A percentile compares a stretch with the other conserved stretches of the same genome.
Evolutionary conservation across 345 rosid genomes (phyloP).

Genomic region (Gossypium ekmanianum): DNA sequence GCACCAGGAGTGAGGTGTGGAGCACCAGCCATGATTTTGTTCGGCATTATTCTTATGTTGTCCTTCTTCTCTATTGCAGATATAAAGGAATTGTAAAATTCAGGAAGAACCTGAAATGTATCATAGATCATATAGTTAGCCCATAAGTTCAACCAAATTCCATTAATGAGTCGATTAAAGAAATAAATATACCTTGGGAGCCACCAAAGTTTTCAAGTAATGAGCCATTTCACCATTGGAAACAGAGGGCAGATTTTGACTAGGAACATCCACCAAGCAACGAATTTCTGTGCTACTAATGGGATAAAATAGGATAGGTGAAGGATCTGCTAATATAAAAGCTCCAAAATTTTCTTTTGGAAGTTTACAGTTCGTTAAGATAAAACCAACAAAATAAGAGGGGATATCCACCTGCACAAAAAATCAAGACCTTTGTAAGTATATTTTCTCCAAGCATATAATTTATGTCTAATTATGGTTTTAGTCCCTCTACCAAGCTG

Average conservation of each 20-base stretch:
- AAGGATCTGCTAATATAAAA: constrained; percentile 53
- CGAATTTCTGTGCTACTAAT: constrained; percentile 38
- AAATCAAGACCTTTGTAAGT: background rate
- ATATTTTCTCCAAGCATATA: no score
- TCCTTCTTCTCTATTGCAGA: constrained; percentile 41
- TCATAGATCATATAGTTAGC: background rate
- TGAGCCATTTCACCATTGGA: constrained; percentile 63
- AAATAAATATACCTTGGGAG: constrained; percentile 32
- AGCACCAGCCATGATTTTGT: constrained; percentile 48
- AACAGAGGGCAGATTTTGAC: constrained; percentile 57
- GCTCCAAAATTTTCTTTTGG: constrained; percentile 52
- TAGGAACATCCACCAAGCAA: constrained; percentile 10
- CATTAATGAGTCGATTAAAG: background rate
- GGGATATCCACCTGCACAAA: constrained; percentile 53
- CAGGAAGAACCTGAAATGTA: constrained; percentile 37
- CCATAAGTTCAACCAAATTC: background rate
- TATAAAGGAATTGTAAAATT: constrained; percentile 33
- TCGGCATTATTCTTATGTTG: constrained; percentile 39
- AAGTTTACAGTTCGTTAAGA: constrained; percentile 59
- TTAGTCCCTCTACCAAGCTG: no score
- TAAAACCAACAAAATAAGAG: constrained; percentile 59
- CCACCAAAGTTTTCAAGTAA: constrained; percentile 27
- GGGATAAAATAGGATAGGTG: constrained; percentile 49
- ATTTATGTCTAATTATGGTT: no score
- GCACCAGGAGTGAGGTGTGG: constrained; percentile 26